Evolutionary conservation across 441 rosid genomes (phyloP).

Genomic region (Corymbia citriodora): DNA sequence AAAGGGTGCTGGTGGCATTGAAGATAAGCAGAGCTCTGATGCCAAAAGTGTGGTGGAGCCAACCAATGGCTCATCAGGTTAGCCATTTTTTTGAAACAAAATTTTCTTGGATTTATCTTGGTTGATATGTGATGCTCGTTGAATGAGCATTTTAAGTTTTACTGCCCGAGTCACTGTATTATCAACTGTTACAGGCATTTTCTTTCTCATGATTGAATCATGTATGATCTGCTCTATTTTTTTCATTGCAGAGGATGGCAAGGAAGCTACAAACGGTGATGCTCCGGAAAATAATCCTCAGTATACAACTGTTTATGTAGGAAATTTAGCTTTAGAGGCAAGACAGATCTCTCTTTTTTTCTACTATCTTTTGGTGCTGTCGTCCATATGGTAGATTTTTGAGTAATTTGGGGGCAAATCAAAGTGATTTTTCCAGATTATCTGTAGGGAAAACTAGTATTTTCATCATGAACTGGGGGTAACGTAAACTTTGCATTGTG

Average conservation of each 20-base stretch:
- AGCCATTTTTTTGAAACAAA: not conserved
- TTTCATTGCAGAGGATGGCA: slow-evolving; percentile 70
- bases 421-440: not conserved
- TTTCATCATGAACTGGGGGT: not conserved
- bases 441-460: not conserved
- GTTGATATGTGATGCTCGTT: not conserved
- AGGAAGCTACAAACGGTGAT: slow-evolving; percentile 59
- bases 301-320: slow-evolving; percentile 91
- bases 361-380: not conserved
- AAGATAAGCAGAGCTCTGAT: slow-evolving; percentile 84
- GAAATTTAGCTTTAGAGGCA: slow-evolving; percentile 91
- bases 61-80: slow-evolving; percentile 81
- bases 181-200: not conserved
- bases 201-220: not conserved
- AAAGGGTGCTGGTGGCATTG: slow-evolving; percentile 76
- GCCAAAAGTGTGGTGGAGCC: slow-evolving; percentile 82
- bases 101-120: not conserved
- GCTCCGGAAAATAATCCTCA: slow-evolving; percentile 93
- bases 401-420: not conserved
- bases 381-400: not conserved
- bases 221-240: not conserved
- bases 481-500: not conserved
- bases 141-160: not conserved
- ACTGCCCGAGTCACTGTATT: not conserved
- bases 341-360: slow-evolving; percentile 5